Base-by-base conservation (phyloP, 306 rosid species). In the Rosa chinensis region DNA sequence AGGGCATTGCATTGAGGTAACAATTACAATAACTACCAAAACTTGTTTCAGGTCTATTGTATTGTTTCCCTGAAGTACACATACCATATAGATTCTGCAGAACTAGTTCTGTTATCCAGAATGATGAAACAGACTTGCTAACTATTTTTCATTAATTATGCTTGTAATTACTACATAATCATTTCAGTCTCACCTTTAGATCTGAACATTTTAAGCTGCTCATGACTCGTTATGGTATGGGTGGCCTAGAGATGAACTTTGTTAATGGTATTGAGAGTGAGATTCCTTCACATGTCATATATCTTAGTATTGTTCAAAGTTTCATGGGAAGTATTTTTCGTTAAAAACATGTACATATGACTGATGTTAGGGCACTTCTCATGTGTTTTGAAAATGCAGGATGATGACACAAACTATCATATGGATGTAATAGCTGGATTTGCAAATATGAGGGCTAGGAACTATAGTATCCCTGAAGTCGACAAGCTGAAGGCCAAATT, bases 371-470 rank as follows among this genome's bases (percentile, higher is more conserved):
- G 49, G 74, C 1, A 35, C 42, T 74, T 40, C 1, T 12, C 47
- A 49, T 66, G 8, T 73, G 39, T 80, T 64, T 47, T 75, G 37
- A 10, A 18, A 28, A 40, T 72, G 78, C 85, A 83, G 83, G 83
- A 83, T 62, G 86, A 83, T 79, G 86, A 83, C 48, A 74, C 83
- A 50, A 83, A 83, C 82, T 83, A 78, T 62, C 86, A 83, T 62
- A 83, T 83, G 83, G 86, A 83, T 48, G 42, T 83, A 42, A 83
- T 83, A 58, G 83, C 86, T 56, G 83, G 83, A 43, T 81, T 83
- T 79, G 83, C 86, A 11, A 83, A 83, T 61, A 83, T 78, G 86
- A 79, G 86, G 77, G 86, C 86, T 14, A 83, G 86, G 86, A 83
- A 79, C 35, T 83, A 83, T 25, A 69, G 86, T 20, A 83, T 83